Conservation (phyloP, 257 asterid genomes). For the Rehmannia glutinosa region DNA sequence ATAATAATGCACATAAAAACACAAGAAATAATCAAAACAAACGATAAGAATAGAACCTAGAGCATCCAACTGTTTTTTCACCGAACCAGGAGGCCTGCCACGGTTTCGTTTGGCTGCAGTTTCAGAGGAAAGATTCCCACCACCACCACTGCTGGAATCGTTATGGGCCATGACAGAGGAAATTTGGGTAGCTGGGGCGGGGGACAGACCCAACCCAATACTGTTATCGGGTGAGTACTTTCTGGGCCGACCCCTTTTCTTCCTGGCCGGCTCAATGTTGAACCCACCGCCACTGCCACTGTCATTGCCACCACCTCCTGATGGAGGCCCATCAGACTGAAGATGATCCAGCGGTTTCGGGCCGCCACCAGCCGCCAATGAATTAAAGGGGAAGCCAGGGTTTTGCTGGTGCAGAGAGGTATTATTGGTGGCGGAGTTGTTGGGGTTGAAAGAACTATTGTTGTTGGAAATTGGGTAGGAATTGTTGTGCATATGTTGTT, state of each 20-base stretch:
- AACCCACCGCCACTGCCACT: constrained; percentile 40
- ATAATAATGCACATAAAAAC: background rate
- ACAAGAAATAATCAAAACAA: background rate
- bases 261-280: constrained; percentile 57
- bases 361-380: constrained; percentile 34
- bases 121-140: constrained; percentile 34
- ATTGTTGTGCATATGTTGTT: constrained; percentile 35
- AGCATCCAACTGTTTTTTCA: constrained; percentile 45
- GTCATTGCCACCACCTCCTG: constrained; percentile 32
- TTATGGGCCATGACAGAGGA: constrained; percentile 28
- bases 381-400: constrained; percentile 56
- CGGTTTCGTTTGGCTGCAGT: constrained; percentile 35
- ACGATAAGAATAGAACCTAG: constrained; percentile 27
- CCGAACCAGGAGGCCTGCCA: constrained; percentile 57
- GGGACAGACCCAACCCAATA: constrained; percentile 71
- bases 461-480: constrained; percentile 36
- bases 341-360: constrained; percentile 38
- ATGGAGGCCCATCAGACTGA: constrained; percentile 45
- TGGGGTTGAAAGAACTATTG: constrained; percentile 28
- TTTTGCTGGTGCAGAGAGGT: constrained; percentile 39
- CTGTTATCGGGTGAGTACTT: constrained; percentile 78
- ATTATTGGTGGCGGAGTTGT: constrained; percentile 27
- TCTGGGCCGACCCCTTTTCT: constrained; percentile 84
- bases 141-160: constrained; percentile 38
- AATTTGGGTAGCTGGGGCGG: constrained; percentile 52